phyloP scores from a whole-genome alignment of 2,329 filamentous ascomycete genomes.

The Phialophora tarda region DNA sequence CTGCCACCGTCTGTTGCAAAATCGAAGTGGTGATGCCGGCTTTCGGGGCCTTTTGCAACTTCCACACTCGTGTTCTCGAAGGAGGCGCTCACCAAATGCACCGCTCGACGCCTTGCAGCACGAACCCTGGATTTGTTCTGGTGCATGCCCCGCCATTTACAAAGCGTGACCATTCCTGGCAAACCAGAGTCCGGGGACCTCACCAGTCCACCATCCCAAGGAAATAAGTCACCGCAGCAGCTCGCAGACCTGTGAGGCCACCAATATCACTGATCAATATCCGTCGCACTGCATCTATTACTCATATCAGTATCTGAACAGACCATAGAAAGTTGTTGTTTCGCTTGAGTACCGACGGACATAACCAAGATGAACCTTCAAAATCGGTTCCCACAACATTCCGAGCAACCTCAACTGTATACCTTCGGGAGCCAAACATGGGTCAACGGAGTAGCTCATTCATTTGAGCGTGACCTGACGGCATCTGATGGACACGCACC shows the following conservation, averaged over 20 bases:
- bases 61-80: neutral
- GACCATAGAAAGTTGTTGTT: neutral
- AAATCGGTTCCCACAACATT: neutral
- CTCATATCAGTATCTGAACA: neutral
- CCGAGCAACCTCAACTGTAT: conserved; percentile 3
- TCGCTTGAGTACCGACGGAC: neutral
- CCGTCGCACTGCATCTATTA: neutral
- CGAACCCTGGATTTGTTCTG: neutral
- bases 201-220: neutral
- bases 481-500: conserved; percentile 3
- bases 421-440: conserved; percentile 1
- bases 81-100: neutral
- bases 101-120: conserved; percentile 8
- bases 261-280: conserved; percentile 1
- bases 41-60: neutral
- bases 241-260: neutral
- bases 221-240: neutral
- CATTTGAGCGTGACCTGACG: conserved; percentile 10
- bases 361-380: conserved; percentile 8
- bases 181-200: neutral
- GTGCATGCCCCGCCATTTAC: conserved; percentile 8
- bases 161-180: neutral
- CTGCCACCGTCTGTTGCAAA: neutral
- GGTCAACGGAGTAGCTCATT: conserved; percentile 4
- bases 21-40: neutral